Evolutionary conservation across 2,329 filamentous ascomycete genomes (phyloP), one percentile per base, ranked within the genome.

Genomic region (Drechslerella coelobrocha): DNA sequence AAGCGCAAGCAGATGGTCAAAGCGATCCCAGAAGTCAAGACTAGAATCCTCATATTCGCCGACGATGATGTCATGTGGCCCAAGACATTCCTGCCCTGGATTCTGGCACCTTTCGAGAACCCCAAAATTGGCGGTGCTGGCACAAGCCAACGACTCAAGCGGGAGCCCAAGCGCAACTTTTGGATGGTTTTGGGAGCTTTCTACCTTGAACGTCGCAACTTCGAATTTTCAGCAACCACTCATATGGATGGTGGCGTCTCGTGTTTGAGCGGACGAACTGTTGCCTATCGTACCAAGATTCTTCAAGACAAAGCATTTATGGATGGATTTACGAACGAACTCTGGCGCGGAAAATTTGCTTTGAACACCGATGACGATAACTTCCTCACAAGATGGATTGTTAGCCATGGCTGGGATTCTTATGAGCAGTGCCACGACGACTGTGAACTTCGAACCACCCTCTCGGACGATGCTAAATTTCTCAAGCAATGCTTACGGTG

Each of bases 311-410:
- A 89, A 68, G 87, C 89, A 56, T 97, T 97, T 79, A 87, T 92
- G 43, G 85, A 92, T 73, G 90, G 88, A 48, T 97, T 97, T 82
- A 92, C 90, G 74, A 91, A 92, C 61, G 93, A 97, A 81, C 89
- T 89, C 75, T 96, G 91, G 91, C 65, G 65, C 39, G 85, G 89
- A 52, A 87, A 89, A 76, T 96, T 89, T 80, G 92, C 92, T 77
- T 84, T 97, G 72, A 97, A 97, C 77, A 92, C 93, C 24, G 93
- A 97, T 79, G 93, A 97, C 79, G 93, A 97, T 83, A 97, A 97
- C 81, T 97, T 97, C 81, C 91, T 97, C 75, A 97, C 93, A 5
- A 88, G 93, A 65, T 97, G 93, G 93, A 85, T 97, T 77, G 92
- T 97, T 75, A 90, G 87, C 73, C 89, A 96, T 81, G 85, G 88